Base-by-base conservation (phyloP, 768 basidiomycete species). In the Phylloporus sp. region DNA sequence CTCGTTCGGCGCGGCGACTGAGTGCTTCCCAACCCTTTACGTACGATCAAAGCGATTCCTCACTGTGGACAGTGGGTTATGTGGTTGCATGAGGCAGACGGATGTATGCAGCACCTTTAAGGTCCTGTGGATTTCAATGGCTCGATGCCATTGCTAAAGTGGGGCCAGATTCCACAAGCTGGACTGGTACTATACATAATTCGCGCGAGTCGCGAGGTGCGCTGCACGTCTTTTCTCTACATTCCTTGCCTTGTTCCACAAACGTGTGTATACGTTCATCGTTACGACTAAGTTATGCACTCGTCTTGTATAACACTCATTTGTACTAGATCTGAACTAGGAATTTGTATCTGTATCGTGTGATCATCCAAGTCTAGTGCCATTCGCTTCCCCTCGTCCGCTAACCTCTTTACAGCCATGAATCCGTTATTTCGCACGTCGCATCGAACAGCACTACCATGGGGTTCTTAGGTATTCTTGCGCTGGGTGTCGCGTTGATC, bases 281-380 rank as follows among this genome's bases (percentile, higher is more conserved):
- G 26, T 42, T 38, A 17, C n/a, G n/a, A 43, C 29, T 59, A 51
- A 59, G 28, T 54, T 59, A 60, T 61, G 14, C n/a, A 13, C 43
- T 50, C 57, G 22, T 52, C 50, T 50, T 24, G 18, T 46, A 36
- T 28, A 43, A 18, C 55, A 35, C 38, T 61, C 58, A 28, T 45
- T 53, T 20, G 11, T 54, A 23, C 36, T 40, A 29, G 46, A n/a
- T 44, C 17, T 27, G 11, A 29, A 38, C 15, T 6, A 24, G 35
- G 47, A 49, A 54, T n/a, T 37, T 41, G 50, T 40, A 52, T 48
- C 15, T 17, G 14, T 26, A 43, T 28, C 32, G 40, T 42, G 29
- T 29, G 18, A 26, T 17, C 22, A 28, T 28, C 18, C 14, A 23
- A 22, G 20, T 18, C 33, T 15, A 31, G n/a, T 31, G n/a, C n/a